Evolutionary conservation across 164 flowering plant genomes (phyloP), one percentile per base, ranked within the genome.

Genomic region (Annona cherimola): DNA sequence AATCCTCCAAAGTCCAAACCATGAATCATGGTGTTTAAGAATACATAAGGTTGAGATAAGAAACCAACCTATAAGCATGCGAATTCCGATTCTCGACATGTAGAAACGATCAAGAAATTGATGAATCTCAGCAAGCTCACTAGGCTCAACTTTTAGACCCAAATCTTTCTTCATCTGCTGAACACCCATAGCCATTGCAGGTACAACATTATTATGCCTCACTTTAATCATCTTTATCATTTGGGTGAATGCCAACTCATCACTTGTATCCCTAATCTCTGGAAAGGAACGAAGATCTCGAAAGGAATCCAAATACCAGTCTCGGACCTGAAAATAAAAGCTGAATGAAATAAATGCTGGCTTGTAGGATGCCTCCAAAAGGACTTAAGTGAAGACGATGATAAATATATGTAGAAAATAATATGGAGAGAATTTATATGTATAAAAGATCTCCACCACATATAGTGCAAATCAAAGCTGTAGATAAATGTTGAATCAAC

Each of bases 231-330:
- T 88, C 82, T 90, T 90, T 45, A 96, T 90, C 99, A 96, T 90
- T 71, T 93, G 80, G 1, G 97, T 96, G 73, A 96, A 96, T 19
- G 86, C 84, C 78, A 82, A 74, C 81, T 93, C 98, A 65, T 93
- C 98, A 40, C 69, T 83, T 4, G 82, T 66, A 74, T 88, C 85
- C 74, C 85, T 96, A 71, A 96, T 87, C 26, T 89, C 94, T 1
- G 91, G 88, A 77, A 91, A 89, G 40, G 85, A 50, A 73, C 95
- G 82, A 63, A 96, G 78, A 72, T 96, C 98, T 45, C 95, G 92
- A 74, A 90, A 93, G 20, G 99, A 96, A 75, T 92, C 99, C 86
- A 96, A 76, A 73, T 93, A 96, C 99, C 99, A 96, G 73, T 96
- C 97, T 68, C 96, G 83, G 40, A 94, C 98, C 98, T 94, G 69